A percentile compares a stretch with the other conserved stretches of the same genome.
phyloP scores from a whole-genome alignment of 2,329 filamentous ascomycete species.

The Lithohypha guttulata region DNA sequence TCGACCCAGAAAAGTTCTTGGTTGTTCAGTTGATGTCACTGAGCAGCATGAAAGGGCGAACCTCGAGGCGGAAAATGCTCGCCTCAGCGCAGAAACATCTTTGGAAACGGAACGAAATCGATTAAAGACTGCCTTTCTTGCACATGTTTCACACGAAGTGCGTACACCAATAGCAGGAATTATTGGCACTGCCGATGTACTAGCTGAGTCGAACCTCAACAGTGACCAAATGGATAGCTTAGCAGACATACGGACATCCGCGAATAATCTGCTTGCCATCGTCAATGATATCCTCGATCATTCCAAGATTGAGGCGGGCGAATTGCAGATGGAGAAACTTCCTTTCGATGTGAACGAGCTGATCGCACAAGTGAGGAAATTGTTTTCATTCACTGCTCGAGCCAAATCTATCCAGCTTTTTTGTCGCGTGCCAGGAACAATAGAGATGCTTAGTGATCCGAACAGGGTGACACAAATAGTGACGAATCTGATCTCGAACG shows the following conservation, averaged over 20 bases:
- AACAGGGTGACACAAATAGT: slow-evolving; percentile 42
- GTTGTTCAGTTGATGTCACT: slow-evolving; percentile 1
- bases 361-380: slow-evolving; percentile 12
- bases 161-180: slow-evolving; percentile 56
- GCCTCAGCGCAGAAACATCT: neutral
- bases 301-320: slow-evolving; percentile 48
- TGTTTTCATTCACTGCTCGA: neutral
- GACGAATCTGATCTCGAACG: slow-evolving; percentile 29
- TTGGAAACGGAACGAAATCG: neutral
- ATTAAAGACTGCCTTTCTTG: slow-evolving; percentile 48
- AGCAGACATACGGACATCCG: slow-evolving; percentile 49
- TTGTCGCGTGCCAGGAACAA: neutral
- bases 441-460: slow-evolving; percentile 38
- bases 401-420: slow-evolving; percentile 19
- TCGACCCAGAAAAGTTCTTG: neutral
- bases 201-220: slow-evolving; percentile 44
- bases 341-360: slow-evolving; percentile 15
- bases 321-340: slow-evolving; percentile 37
- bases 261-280: slow-evolving; percentile 47
- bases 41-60: neutral
- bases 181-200: slow-evolving; percentile 47
- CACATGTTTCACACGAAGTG: slow-evolving; percentile 56
- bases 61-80: neutral
- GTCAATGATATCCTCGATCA: slow-evolving; percentile 60
- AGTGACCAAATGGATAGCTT: slow-evolving; percentile 47